Base-by-base conservation (phyloP, 371 early-diverging fungal genomes). In the Mortierella sp. region DNA sequence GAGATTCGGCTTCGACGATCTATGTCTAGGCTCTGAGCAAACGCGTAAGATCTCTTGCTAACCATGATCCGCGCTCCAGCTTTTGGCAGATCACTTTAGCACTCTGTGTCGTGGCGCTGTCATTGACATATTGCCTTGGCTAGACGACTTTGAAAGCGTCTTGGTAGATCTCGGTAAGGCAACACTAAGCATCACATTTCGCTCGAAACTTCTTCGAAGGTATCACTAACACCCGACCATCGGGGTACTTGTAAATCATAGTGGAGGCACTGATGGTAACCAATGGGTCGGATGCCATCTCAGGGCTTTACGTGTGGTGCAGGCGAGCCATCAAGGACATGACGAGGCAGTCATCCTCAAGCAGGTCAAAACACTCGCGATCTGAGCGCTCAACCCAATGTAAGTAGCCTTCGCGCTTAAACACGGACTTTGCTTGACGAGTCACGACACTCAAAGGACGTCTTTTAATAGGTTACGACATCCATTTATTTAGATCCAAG, bases 311-410 rank as follows among this genome's bases (percentile, higher is more conserved):
- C 29, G 68, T 72, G 3, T 86, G 87, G 87, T 86, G 87, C 44
- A 80, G 82, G 27, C 65, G 87, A 46, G 82, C 82, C 5, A 86
- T 86, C 71, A 86, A 86, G 65, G 87, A 86, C 49, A 75, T 86
- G 82, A 79, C 79, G 2, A 82, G 73, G 27, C 77, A 79, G 5
- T 75, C 82, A 1, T 71, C 48, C n/a, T 80, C 84, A 4, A 73
- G 73, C 55, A 86, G 75, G 65, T 86, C 87, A 2, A 82, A 82
- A 24, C 72, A 76, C 35, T 76, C 82, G 16, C 87, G 87, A n/a
- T 70, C 86, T 27, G 87, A 85, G 48, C 76, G 82, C 1, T 82
- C 86, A 2, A 70, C 72, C 0, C 82, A 81, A 77, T 82, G 86
- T 81, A 77, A 58, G 78, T 46, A 63, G 18, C 16, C 18, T 35